Evolutionary conservation across 108 stramenopile species (phyloP).

Genomic region (Phaeodactylum tricornutum): DNA sequence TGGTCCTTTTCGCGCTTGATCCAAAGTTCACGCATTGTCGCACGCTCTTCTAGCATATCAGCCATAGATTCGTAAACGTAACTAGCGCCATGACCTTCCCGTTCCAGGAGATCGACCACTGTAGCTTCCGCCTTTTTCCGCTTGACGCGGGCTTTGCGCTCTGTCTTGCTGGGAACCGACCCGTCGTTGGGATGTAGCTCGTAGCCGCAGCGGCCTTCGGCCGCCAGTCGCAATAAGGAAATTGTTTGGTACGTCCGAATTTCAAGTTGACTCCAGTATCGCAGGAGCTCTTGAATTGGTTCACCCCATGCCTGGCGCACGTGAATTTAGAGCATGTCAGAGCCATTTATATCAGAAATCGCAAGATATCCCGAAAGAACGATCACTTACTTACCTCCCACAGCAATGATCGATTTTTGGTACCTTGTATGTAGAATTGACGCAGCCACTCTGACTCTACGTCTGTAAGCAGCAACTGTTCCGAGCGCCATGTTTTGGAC

Average conservation of each 20-base stretch:
- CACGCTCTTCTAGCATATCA: conserved; percentile 28
- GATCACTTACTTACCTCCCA: conserved; percentile 9
- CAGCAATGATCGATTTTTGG: conserved; percentile 26
- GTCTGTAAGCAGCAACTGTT: conserved; percentile 40
- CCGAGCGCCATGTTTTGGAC: conserved; percentile 35
- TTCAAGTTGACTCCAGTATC: conserved; percentile 43
- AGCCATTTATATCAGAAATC: not conserved
- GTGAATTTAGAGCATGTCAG: no score
- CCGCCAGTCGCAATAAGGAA: conserved; percentile 19
- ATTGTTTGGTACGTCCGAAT: conserved; percentile 34
- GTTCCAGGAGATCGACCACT: conserved; percentile 18
- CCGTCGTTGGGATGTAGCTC: not conserved
- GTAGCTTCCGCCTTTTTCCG: conserved; percentile 29
- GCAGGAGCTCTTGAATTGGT: conserved; percentile 25
- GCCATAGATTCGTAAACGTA: conserved; percentile 43
- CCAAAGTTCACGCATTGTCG: conserved; percentile 32
- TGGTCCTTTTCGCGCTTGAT: conserved; percentile 36
- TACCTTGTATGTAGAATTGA: conserved; percentile 67
- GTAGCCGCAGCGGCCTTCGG: conserved; percentile 4
- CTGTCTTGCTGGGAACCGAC: not conserved
- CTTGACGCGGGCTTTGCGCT: conserved; percentile 31
- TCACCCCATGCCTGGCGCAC: conserved; percentile 19
- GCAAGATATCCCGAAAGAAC: conserved; percentile 1
- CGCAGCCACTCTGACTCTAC: conserved; percentile 68
- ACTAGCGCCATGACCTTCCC: conserved; percentile 4